Percentiles rank a stretch among this genome's conserved stretches.
Conservation (phyloP, 768 basidiomycete species). For the Amanita muscaria region DNA sequence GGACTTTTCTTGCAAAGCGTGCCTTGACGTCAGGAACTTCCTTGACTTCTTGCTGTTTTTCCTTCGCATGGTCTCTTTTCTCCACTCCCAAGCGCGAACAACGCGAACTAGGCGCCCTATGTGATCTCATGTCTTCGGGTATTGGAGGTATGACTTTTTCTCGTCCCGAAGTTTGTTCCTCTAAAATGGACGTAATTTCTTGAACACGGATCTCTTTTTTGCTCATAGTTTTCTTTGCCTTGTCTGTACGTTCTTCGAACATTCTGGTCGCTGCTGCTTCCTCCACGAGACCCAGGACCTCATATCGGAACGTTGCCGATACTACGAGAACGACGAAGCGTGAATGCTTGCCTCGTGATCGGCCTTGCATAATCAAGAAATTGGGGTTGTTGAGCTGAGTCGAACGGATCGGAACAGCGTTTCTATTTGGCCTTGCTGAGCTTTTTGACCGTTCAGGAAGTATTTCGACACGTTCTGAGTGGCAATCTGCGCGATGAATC, state of each 20-base stretch:
- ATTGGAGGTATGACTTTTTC: constrained; percentile 82
- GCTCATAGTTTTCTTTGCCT: constrained; percentile 89
- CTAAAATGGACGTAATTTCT: constrained; percentile 71
- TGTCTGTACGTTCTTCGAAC: constrained; percentile 98
- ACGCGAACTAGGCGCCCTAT: constrained; percentile 75
- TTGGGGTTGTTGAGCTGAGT: constrained; percentile 99
- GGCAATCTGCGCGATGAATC: constrained; percentile 85
- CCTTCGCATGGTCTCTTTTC: constrained; percentile 46
- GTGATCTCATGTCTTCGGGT: constrained; percentile 83
- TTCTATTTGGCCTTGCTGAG: constrained; percentile 77
- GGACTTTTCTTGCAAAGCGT: constrained; percentile 42
- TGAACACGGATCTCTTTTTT: constrained; percentile 96
- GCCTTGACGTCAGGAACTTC: constrained; percentile 43
- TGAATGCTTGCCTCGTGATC: constrained; percentile 69
- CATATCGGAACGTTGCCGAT: too few relatives aligned
- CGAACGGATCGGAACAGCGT: constrained; percentile 94
- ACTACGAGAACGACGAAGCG: too few relatives aligned
- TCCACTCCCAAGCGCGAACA: constrained; percentile 87
- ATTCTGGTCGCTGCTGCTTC: constrained; percentile 97
- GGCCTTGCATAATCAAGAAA: constrained; percentile 99
- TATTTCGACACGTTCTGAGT: constrained; percentile 93
- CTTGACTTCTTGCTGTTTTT: constrained; percentile 45
- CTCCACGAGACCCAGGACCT: constrained; percentile 97
- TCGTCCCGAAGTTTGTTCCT: constrained; percentile 79
- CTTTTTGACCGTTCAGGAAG: constrained; percentile 93